Percentiles rank a stretch among this genome's conserved stretches.
These are phyloP conservation scores for Monosporascus sp. DNA, from an alignment of 2,329 filamentous ascomycete genomes.

Conservation along the genomic window DNA sequence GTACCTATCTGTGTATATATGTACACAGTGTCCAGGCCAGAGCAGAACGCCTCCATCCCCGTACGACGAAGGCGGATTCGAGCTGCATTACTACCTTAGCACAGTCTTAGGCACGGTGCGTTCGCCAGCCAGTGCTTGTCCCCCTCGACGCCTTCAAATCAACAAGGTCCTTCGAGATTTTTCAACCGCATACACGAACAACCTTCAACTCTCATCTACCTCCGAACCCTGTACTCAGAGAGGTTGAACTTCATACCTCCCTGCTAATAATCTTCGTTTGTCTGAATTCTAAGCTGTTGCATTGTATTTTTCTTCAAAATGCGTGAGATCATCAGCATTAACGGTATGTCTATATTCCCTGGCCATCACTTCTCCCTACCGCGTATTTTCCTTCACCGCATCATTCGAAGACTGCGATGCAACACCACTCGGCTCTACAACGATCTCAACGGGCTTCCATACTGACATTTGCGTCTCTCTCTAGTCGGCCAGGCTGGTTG, in stretches of 20 bases:
- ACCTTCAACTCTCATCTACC: not conserved
- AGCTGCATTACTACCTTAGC: too few species aligned
- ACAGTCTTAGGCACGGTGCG: not conserved
- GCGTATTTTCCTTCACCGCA: constrained; percentile 42
- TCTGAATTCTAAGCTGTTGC: constrained; percentile 27
- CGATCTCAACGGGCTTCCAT: constrained; percentile 19
- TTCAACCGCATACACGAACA: not conserved
- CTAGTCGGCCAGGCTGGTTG: constrained; percentile 99
- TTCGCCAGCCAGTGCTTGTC: not conserved
- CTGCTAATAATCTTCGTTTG: constrained; percentile 21
- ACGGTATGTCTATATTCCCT: constrained; percentile 61
- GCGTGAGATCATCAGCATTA: constrained; percentile 99
- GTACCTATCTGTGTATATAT: not conserved
- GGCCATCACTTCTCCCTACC: constrained; percentile 26
- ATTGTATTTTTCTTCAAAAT: constrained; percentile 55
- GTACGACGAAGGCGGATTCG: too few species aligned
- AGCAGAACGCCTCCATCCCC: too few species aligned
- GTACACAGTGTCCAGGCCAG: not conserved
- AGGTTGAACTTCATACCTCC: constrained; percentile 7
- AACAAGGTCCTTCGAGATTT: not conserved
- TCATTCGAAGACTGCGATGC: constrained; percentile 22
- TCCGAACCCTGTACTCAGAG: not conserved
- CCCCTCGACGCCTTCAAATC: constrained; percentile 1
- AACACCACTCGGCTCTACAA: constrained; percentile 12
- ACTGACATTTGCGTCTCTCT: constrained; percentile 48